Percentiles rank a stretch among this genome's conserved stretches.
These are phyloP conservation scores for Voacanga thouarsii DNA, from an alignment of 257 asterid species.

Conservation along the genomic window DNA sequence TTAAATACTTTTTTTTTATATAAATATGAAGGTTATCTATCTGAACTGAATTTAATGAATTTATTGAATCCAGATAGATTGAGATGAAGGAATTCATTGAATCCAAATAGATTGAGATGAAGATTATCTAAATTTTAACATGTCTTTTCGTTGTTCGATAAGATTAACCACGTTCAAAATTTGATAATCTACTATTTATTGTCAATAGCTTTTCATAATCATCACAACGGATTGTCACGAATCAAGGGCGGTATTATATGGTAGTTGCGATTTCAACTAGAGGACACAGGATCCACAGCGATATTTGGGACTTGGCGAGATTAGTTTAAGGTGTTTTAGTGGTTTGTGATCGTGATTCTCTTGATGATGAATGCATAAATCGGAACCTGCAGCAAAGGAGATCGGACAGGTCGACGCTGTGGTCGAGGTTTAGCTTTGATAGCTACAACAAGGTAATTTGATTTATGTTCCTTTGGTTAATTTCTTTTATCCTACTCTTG, in stretches of 20 bases:
- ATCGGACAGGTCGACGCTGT: neutral
- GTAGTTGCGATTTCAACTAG: neutral
- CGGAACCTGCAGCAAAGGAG: neutral
- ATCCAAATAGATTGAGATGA: too few relatives aligned
- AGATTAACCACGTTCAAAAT: too few relatives aligned
- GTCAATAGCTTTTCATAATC: too few relatives aligned
- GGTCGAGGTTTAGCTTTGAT: neutral
- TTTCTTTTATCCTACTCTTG: neutral
- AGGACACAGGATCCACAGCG: constrained; percentile 2
- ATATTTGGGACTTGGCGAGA: constrained; percentile 13
- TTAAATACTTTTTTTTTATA: too few relatives aligned
- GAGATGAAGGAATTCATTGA: too few relatives aligned
- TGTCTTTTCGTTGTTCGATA: too few relatives aligned
- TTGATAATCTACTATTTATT: too few relatives aligned
- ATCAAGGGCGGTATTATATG: neutral
- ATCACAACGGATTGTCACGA: too few relatives aligned
- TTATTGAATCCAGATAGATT: too few relatives aligned
- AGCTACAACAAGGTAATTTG: constrained; percentile 4
- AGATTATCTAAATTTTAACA: too few relatives aligned
- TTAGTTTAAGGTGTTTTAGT: constrained; percentile 3
- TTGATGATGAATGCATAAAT: neutral
- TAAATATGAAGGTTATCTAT: too few relatives aligned
- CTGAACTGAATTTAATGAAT: too few relatives aligned
- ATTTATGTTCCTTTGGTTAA: neutral
- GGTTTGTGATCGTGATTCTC: neutral